Evolutionary conservation across 163 green algal genomes (phyloP).

Genomic region (Trebouxiophyceae sp.): DNA sequence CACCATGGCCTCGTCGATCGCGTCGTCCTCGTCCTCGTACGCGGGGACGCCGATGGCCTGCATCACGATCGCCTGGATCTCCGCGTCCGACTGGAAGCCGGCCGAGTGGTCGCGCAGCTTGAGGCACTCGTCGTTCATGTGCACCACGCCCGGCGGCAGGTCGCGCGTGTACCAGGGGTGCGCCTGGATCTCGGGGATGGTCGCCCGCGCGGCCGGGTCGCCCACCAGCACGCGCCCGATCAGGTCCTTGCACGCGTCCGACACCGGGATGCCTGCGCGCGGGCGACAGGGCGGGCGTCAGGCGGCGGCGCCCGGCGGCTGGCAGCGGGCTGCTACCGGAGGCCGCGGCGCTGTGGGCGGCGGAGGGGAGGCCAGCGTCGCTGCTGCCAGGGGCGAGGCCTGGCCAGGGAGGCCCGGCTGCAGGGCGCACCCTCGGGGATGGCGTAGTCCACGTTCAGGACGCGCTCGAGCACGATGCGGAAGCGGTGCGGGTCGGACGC

Average conservation of each 20-base stretch:
- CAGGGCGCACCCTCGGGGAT: constrained; percentile 29
- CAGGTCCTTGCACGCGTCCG: constrained; percentile 75
- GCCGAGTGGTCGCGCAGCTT: constrained; percentile 12
- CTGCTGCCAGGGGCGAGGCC: no score
- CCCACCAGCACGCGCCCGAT: constrained; percentile 81
- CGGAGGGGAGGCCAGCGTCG: no score
- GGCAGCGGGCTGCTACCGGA: no score
- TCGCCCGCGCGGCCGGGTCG: constrained; percentile 62
- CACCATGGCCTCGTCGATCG: constrained; percentile 31
- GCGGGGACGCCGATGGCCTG: not conserved
- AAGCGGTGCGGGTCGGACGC: constrained; percentile 25
- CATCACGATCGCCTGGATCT: constrained; percentile 17
- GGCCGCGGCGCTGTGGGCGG: no score
- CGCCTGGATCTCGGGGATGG: constrained; percentile 72
- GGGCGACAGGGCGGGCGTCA: no score
- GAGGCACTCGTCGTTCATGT: constrained; percentile 23
- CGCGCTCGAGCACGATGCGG: constrained; percentile 48
- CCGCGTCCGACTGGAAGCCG: constrained; percentile 12
- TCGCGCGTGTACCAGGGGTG: constrained; percentile 59
- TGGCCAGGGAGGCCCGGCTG: no score
- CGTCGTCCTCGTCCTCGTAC: constrained; percentile 24
- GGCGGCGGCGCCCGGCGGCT: no score
- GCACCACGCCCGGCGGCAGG: constrained; percentile 11
- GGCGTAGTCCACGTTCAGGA: constrained; percentile 71
- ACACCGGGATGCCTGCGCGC: constrained; percentile 55